phyloP scores from a whole-genome alignment of 345 rosid genomes.

The Cochlearia excelsa region DNA sequence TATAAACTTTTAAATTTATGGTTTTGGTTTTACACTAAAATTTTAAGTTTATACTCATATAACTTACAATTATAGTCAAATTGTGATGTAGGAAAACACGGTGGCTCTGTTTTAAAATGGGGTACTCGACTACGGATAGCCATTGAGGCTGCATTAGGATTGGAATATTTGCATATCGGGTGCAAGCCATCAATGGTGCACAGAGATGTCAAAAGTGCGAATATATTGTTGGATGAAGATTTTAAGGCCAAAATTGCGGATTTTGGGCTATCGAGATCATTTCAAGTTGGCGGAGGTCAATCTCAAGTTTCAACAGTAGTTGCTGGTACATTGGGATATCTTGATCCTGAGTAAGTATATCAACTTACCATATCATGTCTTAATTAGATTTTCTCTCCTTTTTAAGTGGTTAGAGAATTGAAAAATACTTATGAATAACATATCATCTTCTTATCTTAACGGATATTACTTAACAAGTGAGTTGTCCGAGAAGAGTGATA shows the following conservation, averaged over 20 bases:
- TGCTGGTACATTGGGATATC: slow-evolving; percentile 33
- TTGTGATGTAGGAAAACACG: slow-evolving; percentile 21
- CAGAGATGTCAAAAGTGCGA: too few species aligned
- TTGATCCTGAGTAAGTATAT: slow-evolving; percentile 33
- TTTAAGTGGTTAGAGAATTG: too few species aligned
- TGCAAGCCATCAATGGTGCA: too few species aligned
- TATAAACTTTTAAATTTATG: too few species aligned
- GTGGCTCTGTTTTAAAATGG: slow-evolving; percentile 33
- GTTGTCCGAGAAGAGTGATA: slow-evolving; percentile 45
- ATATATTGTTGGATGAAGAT: too few species aligned
- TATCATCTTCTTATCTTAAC: neutral
- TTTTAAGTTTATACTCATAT: neutral
- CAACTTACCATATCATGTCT: neutral
- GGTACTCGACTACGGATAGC: slow-evolving; percentile 39
- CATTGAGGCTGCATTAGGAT: slow-evolving; percentile 44
- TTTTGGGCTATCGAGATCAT: slow-evolving; percentile 33
- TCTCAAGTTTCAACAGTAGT: slow-evolving; percentile 25
- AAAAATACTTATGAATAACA: slow-evolving; percentile 1
- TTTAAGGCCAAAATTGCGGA: slow-evolving; percentile 40
- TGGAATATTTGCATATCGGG: slow-evolving; percentile 30
- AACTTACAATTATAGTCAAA: too few species aligned
- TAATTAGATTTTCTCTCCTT: too few species aligned
- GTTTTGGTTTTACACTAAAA: neutral
- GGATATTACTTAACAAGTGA: slow-evolving; percentile 34
- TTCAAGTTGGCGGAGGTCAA: slow-evolving; percentile 14